Conservation (phyloP, 2,329 filamentous ascomycete genomes). For the Zymoseptoria pseudotritici region DNA sequence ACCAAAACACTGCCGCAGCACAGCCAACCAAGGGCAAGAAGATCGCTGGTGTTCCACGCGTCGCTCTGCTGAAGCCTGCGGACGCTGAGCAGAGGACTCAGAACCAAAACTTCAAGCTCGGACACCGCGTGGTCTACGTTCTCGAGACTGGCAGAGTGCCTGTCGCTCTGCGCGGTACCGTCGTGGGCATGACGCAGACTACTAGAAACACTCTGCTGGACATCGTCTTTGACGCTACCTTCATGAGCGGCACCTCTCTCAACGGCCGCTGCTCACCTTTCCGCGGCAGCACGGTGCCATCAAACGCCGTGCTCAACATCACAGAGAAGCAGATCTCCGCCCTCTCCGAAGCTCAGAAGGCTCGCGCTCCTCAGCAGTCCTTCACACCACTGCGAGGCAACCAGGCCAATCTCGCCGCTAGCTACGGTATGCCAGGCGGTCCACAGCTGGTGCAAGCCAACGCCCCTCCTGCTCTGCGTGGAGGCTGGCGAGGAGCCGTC, state of each 20-base stretch:
- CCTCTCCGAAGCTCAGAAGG: conserved; percentile 36
- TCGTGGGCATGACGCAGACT: conserved; percentile 89
- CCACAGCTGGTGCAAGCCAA: conserved; percentile 53
- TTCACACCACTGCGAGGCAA: conserved; percentile 22
- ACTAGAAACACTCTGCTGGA: conserved; percentile 76
- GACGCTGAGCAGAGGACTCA: conserved; percentile 91
- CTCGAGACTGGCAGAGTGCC: conserved; percentile 91
- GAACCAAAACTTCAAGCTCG: conserved; percentile 73
- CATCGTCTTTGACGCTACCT: conserved; percentile 85
- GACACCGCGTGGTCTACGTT: conserved; percentile 88
- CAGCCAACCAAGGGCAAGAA: conserved; percentile 54
- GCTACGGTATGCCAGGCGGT: conserved; percentile 52
- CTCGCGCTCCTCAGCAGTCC: conserved; percentile 19
- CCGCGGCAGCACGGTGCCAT: conserved; percentile 83
- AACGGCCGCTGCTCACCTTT: conserved; percentile 87
- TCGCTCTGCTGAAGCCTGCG: conserved; percentile 81
- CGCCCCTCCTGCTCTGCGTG: conserved; percentile 50
- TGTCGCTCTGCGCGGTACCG: conserved; percentile 82
- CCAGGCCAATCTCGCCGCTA: conserved; percentile 30
- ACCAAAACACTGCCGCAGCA: conserved; percentile 45
- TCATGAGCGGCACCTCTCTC: conserved; percentile 94
- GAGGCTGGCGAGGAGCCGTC: conserved; percentile 53
- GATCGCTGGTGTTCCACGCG: conserved; percentile 73
- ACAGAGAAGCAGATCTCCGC: conserved; percentile 72
- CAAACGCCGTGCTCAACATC: conserved; percentile 82